Evolutionary conservation across 1,284 basidiomycete species (phyloP).

Genomic region (Inonotus hispidus): DNA sequence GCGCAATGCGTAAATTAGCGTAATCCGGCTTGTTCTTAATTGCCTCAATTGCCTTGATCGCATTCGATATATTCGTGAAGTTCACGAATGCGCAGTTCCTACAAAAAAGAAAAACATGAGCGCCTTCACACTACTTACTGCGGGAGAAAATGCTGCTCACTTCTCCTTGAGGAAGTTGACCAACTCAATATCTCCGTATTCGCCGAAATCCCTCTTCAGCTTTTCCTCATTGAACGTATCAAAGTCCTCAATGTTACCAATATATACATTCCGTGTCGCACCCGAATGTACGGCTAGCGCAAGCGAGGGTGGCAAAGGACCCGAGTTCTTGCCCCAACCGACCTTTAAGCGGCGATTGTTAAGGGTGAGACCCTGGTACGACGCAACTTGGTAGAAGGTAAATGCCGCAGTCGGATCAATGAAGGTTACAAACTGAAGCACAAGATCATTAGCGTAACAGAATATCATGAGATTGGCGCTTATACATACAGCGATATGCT

Average conservation of each 20-base stretch:
- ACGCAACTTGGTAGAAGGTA: conserved; percentile 87
- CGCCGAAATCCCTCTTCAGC: conserved; percentile 83
- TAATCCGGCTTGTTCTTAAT: conserved; percentile 86
- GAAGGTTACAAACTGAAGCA: conserved; percentile 78
- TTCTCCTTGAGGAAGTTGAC: conserved; percentile 95
- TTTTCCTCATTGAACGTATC: conserved; percentile 82
- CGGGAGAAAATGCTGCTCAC: conserved; percentile 36
- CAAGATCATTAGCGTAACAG: conserved; percentile 16
- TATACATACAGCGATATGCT: conserved; percentile 80
- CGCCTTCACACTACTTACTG: not conserved
- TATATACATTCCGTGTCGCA: conserved; percentile 91
- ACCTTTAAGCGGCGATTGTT: conserved; percentile 90
- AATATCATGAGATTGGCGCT: not conserved
- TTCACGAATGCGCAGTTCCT: conserved; percentile 95
- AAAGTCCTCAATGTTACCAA: conserved; percentile 90
- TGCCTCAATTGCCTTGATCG: conserved; percentile 92
- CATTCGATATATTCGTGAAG: conserved; percentile 87
- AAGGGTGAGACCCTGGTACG: conserved; percentile 80
- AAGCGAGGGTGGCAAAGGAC: conserved; percentile 75
- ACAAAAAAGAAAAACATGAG: conserved; percentile 11
- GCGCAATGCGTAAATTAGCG: conserved; percentile 75
- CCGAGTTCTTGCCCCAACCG: conserved; percentile 92
- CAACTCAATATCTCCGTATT: conserved; percentile 92
- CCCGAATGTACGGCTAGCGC: conserved; percentile 85
- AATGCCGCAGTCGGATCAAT: conserved; percentile 85